Evolutionary conservation across 2,329 filamentous ascomycete species (phyloP), one percentile per base, ranked within the genome.

Genomic region (Akanthomyces dipterigenus): DNA sequence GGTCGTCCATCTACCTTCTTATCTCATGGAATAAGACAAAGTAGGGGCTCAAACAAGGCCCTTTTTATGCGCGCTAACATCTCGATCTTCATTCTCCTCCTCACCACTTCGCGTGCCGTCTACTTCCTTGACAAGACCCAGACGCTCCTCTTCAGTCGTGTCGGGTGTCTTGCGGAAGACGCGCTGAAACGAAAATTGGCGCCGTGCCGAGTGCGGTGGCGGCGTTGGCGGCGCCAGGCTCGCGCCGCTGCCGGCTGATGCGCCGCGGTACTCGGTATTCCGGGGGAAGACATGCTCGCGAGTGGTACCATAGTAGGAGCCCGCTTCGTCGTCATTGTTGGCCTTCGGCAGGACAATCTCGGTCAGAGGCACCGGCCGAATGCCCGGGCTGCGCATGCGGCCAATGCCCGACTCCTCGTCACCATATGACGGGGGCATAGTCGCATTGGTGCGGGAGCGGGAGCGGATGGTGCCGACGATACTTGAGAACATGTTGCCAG

Each of bases 111-210:
- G 40, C 50, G 42, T 69, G 66, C 73, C 71, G 43, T 75, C 72
- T 69, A 91, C 88, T 28, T 89, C 88, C 67, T 88, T 88, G n/a
- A 96, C 91, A 5, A 96, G 82, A 0, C 91, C 92, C 7, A 93
- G 74, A 20, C 85, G 80, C 74, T 96, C 92, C 75, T 96, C 92
- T 71, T 96, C 92, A 0, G 89, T 93, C 2, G 84, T 84, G 49
- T 78, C 79, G 38, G 69, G 64, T 22, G 69, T 70, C 40, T 71
- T 72, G 59, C 71, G 68, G 73, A 97, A 95, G 57, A 96, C 86
- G 66, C 89, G 91, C 65, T 93, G 88, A 79, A 98, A 98, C 20
- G 90, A 96, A 76, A 98, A 99, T 70, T 96, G 91, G 63, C 93
- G 83, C 65, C 79, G 83, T 12, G 88, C 84, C 34, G 78, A 77